Percentiles rank a stretch among this genome's conserved stretches.
Conservation (phyloP, 352 stramenopile genomes). For the Peronosclerospora sorghi region DNA sequence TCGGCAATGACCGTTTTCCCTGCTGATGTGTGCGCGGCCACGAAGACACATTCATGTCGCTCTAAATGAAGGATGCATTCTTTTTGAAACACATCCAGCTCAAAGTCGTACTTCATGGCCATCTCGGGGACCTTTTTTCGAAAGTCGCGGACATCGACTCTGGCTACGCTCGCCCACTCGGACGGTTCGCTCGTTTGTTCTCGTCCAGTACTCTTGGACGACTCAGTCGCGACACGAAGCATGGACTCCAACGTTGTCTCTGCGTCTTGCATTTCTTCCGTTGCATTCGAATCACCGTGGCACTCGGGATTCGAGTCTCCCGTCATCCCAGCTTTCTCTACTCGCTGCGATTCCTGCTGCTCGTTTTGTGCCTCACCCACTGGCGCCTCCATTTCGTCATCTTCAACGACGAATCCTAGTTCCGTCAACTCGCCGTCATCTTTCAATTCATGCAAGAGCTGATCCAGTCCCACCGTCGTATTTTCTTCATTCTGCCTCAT, state of each 20-base stretch:
- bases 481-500: constrained; percentile 45
- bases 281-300: neutral
- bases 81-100: constrained; percentile 96
- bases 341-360: neutral
- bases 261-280: constrained; percentile 16
- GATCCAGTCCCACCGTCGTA: constrained; percentile 46
- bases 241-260: constrained; percentile 47
- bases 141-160: constrained; percentile 73
- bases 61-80: constrained; percentile 93
- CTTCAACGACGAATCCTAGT: constrained; percentile 43
- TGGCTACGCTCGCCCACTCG: constrained; percentile 65
- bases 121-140: constrained; percentile 73
- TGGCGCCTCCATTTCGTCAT: constrained; percentile 18
- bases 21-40: constrained; percentile 94
- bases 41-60: constrained; percentile 90
- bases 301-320: neutral
- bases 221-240: constrained; percentile 13
- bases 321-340: neutral
- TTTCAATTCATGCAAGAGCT: constrained; percentile 59
- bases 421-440: constrained; percentile 52
- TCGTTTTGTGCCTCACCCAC: neutral
- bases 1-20: constrained; percentile 98
- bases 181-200: constrained; percentile 16
- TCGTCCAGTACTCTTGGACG: constrained; percentile 5
- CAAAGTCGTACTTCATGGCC: constrained; percentile 72